Conservation (phyloP, 192 early-diverging fungal species). For the Backusella westeae region DNA sequence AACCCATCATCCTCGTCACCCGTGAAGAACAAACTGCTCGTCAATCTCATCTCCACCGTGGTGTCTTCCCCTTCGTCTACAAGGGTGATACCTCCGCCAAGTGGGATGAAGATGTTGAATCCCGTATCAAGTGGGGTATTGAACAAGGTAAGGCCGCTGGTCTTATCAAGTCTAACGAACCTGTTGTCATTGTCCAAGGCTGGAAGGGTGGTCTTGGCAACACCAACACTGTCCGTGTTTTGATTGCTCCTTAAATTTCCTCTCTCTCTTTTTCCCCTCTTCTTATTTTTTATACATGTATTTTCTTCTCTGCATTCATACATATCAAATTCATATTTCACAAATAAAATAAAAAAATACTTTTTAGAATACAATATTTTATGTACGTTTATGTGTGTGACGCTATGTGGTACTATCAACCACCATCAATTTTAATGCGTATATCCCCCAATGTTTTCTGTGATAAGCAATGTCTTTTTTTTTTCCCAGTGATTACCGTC, state of each 20-base stretch:
- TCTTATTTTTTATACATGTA: not conserved
- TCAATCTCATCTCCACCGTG: constrained; percentile 70
- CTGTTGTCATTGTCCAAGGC: constrained; percentile 80
- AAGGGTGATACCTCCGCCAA: constrained; percentile 27
- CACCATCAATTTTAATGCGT: not conserved
- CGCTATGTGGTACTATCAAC: not conserved
- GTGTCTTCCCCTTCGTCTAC: constrained; percentile 73
- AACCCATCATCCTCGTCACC: constrained; percentile 89
- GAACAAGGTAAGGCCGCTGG: constrained; percentile 61
- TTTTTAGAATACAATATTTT: not conserved
- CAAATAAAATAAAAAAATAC: not conserved
- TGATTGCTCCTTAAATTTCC: constrained; percentile 37
- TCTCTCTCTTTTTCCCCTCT: not conserved
- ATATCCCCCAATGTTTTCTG: not conserved
- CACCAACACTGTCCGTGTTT: constrained; percentile 80
- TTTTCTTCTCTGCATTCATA: not conserved
- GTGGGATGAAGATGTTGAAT: constrained; percentile 68
- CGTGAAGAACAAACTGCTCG: constrained; percentile 61
- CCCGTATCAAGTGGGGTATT: constrained; percentile 71
- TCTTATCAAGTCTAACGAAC: constrained; percentile 64
- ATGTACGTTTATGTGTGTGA: not conserved
- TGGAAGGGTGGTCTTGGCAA: constrained; percentile 83
- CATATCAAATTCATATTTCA: constrained; percentile 7
- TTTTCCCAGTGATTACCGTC: not conserved
- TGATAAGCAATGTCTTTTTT: not conserved